These are phyloP conservation scores for Trichoderma sp. DNA, from an alignment of 2,329 filamentous ascomycete species.

Conservation along the genomic window DNA sequence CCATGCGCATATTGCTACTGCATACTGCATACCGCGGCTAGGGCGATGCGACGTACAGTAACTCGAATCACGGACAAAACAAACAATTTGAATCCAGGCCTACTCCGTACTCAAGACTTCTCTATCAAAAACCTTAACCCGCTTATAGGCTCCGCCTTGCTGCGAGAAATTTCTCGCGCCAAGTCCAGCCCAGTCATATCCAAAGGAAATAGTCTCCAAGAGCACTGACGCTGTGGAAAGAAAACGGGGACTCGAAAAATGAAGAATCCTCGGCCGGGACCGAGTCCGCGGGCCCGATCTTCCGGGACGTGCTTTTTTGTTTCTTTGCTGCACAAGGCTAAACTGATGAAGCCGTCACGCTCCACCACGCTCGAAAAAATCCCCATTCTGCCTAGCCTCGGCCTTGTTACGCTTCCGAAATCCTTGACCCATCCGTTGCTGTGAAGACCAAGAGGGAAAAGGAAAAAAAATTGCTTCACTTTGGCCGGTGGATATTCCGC, in stretches of 20 bases:
- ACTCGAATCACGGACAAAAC: neutral
- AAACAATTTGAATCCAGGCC: neutral
- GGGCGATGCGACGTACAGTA: neutral
- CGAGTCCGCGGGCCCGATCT: constrained; percentile 15
- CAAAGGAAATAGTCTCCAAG: neutral
- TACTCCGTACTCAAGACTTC: neutral
- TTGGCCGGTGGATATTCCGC: neutral
- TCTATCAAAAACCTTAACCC: constrained; percentile 7
- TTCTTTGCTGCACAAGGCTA: neutral
- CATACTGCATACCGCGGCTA: neutral
- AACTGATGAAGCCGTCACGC: neutral
- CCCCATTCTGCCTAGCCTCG: constrained; percentile 16
- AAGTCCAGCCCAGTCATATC: neutral
- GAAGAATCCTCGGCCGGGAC: constrained; percentile 10
- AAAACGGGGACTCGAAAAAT: neutral
- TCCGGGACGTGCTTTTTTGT: neutral
- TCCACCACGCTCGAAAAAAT: constrained; percentile 4
- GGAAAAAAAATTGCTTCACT: neutral
- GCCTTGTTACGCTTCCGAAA: constrained; percentile 1
- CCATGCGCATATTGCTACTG: neutral
- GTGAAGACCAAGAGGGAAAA: neutral
- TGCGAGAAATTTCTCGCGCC: constrained; percentile 7
- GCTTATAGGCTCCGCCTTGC: neutral
- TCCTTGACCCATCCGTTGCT: neutral
- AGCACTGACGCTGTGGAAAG: neutral